Base-by-base conservation (phyloP, 768 basidiomycete genomes). In the Russula abietina region DNA sequence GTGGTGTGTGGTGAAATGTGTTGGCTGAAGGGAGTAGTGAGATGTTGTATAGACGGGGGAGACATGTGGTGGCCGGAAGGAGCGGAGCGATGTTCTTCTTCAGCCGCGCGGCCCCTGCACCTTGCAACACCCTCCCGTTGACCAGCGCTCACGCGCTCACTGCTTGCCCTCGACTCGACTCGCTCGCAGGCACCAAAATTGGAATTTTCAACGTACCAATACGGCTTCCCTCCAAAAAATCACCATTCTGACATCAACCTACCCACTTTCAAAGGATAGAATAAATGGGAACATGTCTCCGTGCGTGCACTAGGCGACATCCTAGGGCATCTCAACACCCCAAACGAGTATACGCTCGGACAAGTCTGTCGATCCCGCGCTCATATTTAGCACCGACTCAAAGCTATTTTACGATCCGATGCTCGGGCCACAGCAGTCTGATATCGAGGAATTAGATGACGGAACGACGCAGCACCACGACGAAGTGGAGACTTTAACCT, bases 301-400 rank as follows among this genome's bases (percentile, higher is more conserved):
- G 91, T 92, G 62, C 83, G 87, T 38, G 79, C 83, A 50, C 79
- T 94, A 46, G 95, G 97, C 72, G 75, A 83, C 54, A 88, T 97
- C 22, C 74, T 93, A 45, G 95, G 97, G 72, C 89, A 93, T 66
- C 81, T 98, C 16, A 79, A 88, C 73, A 93, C 91, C 5, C 81
- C 97, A 53, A 98, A 98, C 72, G 93, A 97, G 69, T 75, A 78
- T 30, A 97, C 95, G 4, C 93, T 75, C 80, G 57, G 78, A 79
- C 49, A 76, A 80, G 55, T 88, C 88, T 5, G 83, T 95, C 26
- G 84, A 87, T 68, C 91, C 93, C 1, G 76, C 80, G 32, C 74
- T 98, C 30, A 83, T 97, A 58, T 95, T 98, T 71, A 93, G 93
- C n/a, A 73, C 95, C 46, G 89, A 93, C 71, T 86, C 91, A 19